Percentiles rank a stretch among this genome's conserved stretches.
These are phyloP conservation scores for Gnaphalium uliginosum DNA, from an alignment of 129 eudicot species.

Conservation along the genomic window DNA sequence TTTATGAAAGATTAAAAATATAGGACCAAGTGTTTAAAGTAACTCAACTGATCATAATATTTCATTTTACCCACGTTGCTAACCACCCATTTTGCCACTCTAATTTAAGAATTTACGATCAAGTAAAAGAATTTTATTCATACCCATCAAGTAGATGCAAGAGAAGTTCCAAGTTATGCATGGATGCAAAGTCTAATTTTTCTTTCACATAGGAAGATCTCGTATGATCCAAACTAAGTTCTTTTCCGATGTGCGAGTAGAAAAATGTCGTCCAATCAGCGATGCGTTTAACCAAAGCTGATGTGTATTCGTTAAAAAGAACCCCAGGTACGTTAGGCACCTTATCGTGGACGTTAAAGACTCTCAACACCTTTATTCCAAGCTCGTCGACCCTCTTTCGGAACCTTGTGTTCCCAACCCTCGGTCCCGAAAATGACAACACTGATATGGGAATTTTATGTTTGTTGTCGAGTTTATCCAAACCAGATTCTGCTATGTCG, in stretches of 20 bases:
- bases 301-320: conserved; percentile 43
- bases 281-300: conserved; percentile 19
- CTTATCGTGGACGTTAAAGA: conserved; percentile 52
- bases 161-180: conserved; percentile 65
- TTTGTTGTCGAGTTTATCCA: conserved; percentile 31
- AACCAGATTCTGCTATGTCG: conserved; percentile 48
- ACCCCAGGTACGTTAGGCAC: conserved; percentile 50
- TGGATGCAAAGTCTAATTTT: conserved; percentile 29
- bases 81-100: neutral
- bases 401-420: conserved; percentile 60
- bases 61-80: too few species aligned
- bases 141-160: conserved; percentile 68
- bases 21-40: too few species aligned
- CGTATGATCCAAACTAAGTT: conserved; percentile 53
- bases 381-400: conserved; percentile 40
- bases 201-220: conserved; percentile 49
- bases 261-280: conserved; percentile 40
- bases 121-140: neutral
- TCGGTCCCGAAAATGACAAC: conserved; percentile 55
- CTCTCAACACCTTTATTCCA: conserved; percentile 54
- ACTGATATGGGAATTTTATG: conserved; percentile 43
- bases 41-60: too few species aligned
- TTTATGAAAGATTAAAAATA: too few species aligned
- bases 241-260: conserved; percentile 60
- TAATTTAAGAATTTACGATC: neutral